Evolutionary conservation across 2,329 filamentous ascomycete genomes (phyloP).

Genomic region (Penicillium glabrum): DNA sequence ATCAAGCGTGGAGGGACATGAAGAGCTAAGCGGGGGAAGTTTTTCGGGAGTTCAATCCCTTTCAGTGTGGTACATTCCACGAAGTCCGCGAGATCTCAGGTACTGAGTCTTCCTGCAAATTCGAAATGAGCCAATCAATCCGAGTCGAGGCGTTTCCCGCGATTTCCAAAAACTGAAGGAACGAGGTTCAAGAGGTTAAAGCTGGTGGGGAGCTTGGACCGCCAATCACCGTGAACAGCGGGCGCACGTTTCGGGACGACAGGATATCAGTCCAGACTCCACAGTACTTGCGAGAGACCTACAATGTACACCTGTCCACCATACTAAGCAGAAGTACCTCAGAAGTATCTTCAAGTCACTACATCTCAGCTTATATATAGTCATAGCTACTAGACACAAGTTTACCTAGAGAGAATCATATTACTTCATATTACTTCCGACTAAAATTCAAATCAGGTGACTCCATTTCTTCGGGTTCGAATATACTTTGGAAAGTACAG

Average conservation of each 20-base stretch:
- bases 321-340: neutral
- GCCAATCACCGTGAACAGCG: slow-evolving; percentile 22
- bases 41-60: neutral
- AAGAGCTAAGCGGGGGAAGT: neutral
- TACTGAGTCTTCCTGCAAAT: neutral
- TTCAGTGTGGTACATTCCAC: neutral
- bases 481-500: neutral
- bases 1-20: neutral
- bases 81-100: neutral
- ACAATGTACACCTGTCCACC: neutral
- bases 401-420: too few species aligned
- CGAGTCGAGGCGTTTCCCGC: neutral
- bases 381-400: too few species aligned
- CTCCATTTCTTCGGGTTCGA: neutral
- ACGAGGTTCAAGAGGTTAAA: slow-evolving; percentile 5
- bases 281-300: neutral
- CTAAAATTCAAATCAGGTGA: neutral
- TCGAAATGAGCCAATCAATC: neutral
- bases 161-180: slow-evolving; percentile 1
- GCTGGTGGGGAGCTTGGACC: slow-evolving; percentile 19
- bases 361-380: too few species aligned
- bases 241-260: slow-evolving; percentile 18
- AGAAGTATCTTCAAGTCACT: too few species aligned
- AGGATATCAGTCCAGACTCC: neutral
- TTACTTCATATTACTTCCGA: too few species aligned